Percentiles rank a stretch among this genome's conserved stretches.
These are phyloP conservation scores for Climacium dendroides DNA, from an alignment of 225 moss, liverwort and hornwort species.

Conservation along the genomic window DNA sequence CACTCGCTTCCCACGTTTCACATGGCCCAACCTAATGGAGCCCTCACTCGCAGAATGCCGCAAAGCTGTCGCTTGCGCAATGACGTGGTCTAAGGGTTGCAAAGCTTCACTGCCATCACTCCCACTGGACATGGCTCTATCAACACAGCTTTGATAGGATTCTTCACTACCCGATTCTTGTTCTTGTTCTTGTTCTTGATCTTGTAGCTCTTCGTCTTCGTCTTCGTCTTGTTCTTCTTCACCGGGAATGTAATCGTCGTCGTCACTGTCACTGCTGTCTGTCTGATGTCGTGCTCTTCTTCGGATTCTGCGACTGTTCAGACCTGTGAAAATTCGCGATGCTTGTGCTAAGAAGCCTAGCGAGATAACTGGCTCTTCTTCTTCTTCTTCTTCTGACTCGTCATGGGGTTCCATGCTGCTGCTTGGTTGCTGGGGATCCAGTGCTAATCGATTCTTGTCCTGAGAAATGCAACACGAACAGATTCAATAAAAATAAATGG, in stretches of 20 bases:
- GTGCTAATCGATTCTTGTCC: neutral
- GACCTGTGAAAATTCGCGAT: neutral
- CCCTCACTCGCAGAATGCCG: conserved; percentile 35
- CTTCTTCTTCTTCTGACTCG: neutral
- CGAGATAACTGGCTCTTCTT: neutral
- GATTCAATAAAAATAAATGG: neutral
- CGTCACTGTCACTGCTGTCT: conserved; percentile 3
- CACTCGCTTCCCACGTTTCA: conserved; percentile 33
- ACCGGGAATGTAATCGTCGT: neutral
- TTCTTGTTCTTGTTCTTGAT: neutral
- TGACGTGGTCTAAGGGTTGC: conserved; percentile 18
- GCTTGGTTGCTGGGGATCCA: neutral
- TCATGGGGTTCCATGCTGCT: conserved; percentile 1
- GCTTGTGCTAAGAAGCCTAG: neutral
- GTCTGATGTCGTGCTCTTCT: neutral
- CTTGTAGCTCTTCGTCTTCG: neutral
- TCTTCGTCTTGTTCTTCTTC: neutral
- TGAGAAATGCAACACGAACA: neutral
- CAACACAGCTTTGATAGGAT: neutral
- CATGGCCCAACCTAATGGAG: conserved; percentile 37
- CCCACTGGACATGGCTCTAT: neutral
- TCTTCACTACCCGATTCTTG: neutral
- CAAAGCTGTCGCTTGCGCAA: conserved; percentile 32
- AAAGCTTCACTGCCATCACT: neutral
- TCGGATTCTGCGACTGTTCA: neutral